phyloP scores from a whole-genome alignment of 768 basidiomycete genomes.

The Calvatia gigantea region DNA sequence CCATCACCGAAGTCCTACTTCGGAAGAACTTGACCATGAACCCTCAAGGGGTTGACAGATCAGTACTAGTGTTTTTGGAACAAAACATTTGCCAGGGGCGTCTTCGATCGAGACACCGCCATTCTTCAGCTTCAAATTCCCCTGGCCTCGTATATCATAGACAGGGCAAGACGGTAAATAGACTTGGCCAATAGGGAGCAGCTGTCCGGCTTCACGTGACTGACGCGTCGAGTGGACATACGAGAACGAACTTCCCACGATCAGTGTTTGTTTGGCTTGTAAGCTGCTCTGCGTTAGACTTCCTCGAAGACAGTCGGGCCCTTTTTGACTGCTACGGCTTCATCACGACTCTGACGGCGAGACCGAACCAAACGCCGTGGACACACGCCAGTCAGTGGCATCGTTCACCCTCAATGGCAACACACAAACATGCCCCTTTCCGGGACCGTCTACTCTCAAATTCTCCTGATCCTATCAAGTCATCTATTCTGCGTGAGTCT shows the following conservation, averaged over 20 bases:
- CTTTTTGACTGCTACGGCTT: conserved; percentile 12
- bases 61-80: no score
- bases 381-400: conserved; percentile 9
- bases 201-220: conserved; percentile 37
- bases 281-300: conserved; percentile 15
- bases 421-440: conserved; percentile 41
- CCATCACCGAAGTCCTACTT: no score
- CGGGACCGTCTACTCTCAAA: conserved; percentile 61
- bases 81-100: no score
- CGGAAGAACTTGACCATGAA: no score
- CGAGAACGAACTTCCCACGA: conserved; percentile 31
- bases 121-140: no score
- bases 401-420: conserved; percentile 27
- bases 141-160: no score
- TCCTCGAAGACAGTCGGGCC: conserved; percentile 15
- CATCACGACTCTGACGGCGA: conserved; percentile 11
- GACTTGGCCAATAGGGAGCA: no score
- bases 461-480: conserved; percentile 61
- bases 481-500: conserved; percentile 59
- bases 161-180: not conserved
- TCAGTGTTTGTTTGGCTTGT: conserved; percentile 37
- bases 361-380: not conserved
- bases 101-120: no score
- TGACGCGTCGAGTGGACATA: conserved; percentile 25
- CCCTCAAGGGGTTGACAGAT: no score